phyloP scores from a whole-genome alignment of 2,329 filamentous ascomycete genomes.

The Taxawa tesnikishii region DNA sequence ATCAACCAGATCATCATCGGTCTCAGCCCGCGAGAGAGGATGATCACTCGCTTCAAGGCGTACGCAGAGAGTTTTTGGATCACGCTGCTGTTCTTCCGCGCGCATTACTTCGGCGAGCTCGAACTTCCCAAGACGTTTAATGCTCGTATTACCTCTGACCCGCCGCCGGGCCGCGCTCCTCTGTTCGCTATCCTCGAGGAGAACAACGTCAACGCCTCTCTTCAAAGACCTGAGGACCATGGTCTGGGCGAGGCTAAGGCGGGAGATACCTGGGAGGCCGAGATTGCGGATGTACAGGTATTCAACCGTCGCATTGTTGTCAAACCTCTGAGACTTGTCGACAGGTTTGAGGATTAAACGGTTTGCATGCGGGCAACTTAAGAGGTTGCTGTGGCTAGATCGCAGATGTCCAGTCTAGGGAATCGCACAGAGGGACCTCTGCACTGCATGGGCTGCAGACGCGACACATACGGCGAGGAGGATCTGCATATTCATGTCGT shows the following conservation, averaged over 20 bases:
- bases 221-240: slow-evolving; percentile 9
- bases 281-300: slow-evolving; percentile 22
- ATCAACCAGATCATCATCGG: slow-evolving; percentile 38
- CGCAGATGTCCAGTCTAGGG: too few species aligned
- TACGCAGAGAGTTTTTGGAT: slow-evolving; percentile 36
- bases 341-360: slow-evolving; percentile 5
- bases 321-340: slow-evolving; percentile 26
- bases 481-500: too few species aligned
- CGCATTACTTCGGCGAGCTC: slow-evolving; percentile 42
- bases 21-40: slow-evolving; percentile 29
- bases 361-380: too few species aligned
- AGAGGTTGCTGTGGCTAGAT: too few species aligned
- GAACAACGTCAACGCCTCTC: slow-evolving; percentile 9
- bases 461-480: too few species aligned
- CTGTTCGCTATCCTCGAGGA: slow-evolving; percentile 11
- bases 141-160: slow-evolving; percentile 15
- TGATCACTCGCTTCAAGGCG: slow-evolving; percentile 26
- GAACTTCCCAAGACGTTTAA: slow-evolving; percentile 35
- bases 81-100: slow-evolving; percentile 43
- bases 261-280: slow-evolving; percentile 36
- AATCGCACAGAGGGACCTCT: too few species aligned
- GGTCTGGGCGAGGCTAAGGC: slow-evolving; percentile 11
- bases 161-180: background rate
- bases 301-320: slow-evolving; percentile 20
- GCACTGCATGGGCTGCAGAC: too few species aligned